Conservation (phyloP, 768 basidiomycete species). For the Cystoderma amianthinum region DNA sequence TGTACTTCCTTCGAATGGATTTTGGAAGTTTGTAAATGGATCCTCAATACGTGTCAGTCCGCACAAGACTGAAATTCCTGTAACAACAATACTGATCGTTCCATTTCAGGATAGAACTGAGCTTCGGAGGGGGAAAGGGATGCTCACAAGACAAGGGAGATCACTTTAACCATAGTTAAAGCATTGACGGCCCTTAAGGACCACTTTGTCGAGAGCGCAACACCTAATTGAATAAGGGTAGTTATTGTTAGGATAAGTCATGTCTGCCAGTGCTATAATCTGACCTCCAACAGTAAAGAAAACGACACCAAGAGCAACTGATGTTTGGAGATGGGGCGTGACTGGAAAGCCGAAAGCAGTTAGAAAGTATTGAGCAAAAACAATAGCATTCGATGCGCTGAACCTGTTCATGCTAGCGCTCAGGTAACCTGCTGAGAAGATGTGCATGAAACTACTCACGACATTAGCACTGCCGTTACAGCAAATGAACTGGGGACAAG, state of each 20-base stretch:
- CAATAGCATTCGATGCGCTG: constrained; percentile 25
- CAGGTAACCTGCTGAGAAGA: too few species aligned
- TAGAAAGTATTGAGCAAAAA: constrained; percentile 30
- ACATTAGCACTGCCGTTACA: constrained; percentile 25
- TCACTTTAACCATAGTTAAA: constrained; percentile 20
- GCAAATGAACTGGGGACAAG: constrained; percentile 38
- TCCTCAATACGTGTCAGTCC: constrained; percentile 46
- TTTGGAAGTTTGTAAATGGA: constrained; percentile 47
- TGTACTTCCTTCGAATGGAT: constrained; percentile 49
- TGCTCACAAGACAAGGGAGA: constrained; percentile 21
- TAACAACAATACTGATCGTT: constrained; percentile 32
- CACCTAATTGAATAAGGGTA: constrained; percentile 15
- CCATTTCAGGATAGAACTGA: neutral
- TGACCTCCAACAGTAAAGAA: constrained; percentile 18
- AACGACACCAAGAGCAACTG: constrained; percentile 15
- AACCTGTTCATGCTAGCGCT: too few species aligned
- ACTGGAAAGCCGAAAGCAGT: constrained; percentile 23
- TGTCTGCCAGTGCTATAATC: too few species aligned
- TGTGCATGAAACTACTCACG: too few species aligned
- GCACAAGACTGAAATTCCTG: constrained; percentile 51
- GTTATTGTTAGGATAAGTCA: neutral
- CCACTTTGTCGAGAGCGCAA: constrained; percentile 27
- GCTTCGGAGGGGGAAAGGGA: neutral
- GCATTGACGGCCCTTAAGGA: constrained; percentile 23
- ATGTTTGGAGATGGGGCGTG: constrained; percentile 18